These are phyloP conservation scores for Pleurotus sapidus DNA, from an alignment of 768 basidiomycete genomes.

Conservation along the genomic window DNA sequence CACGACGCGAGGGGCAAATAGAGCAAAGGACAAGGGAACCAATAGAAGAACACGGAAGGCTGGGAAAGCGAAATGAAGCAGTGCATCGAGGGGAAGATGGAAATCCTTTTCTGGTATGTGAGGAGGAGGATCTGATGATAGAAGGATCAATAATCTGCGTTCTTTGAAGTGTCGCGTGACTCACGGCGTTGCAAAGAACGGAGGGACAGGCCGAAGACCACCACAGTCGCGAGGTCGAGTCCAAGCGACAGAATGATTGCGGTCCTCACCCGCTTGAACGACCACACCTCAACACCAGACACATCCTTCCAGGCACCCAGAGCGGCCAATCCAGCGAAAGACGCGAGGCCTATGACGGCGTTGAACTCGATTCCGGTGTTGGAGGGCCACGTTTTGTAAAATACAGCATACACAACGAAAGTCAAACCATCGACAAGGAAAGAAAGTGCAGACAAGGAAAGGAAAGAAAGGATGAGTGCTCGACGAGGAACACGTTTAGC, in stretches of 20 bases:
- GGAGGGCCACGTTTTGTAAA: conserved; percentile 64
- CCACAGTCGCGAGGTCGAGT: conserved; percentile 59
- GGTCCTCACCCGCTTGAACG: conserved; percentile 50
- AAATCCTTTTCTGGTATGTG: conserved; percentile 27
- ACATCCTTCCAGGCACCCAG: conserved; percentile 81
- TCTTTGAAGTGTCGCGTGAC: conserved; percentile 12
- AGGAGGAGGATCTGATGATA: conserved; percentile 13
- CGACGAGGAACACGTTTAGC: conserved; percentile 72
- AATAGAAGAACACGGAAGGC: conserved; percentile 65
- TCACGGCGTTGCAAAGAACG: conserved; percentile 32
- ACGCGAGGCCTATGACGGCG: conserved; percentile 63
- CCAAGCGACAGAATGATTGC: conserved; percentile 51
- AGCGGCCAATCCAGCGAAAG: conserved; percentile 70
- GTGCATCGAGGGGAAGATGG: conserved; percentile 6
- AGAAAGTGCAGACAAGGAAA: conserved; percentile 67
- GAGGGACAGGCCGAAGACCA: conserved; percentile 46
- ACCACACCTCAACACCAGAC: conserved; percentile 68
- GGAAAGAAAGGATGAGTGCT: conserved; percentile 65
- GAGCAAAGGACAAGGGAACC: conserved; percentile 53
- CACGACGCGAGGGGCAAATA: conserved; percentile 61
- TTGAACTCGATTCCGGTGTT: conserved; percentile 66
- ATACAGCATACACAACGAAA: conserved; percentile 61
- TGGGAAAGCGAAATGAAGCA: conserved; percentile 49
- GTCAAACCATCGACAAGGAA: conserved; percentile 78
- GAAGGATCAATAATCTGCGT: neutral